Evolutionary conservation across 2,329 filamentous ascomycete genomes (phyloP).

Genomic region (Ophiobolus disseminans): DNA sequence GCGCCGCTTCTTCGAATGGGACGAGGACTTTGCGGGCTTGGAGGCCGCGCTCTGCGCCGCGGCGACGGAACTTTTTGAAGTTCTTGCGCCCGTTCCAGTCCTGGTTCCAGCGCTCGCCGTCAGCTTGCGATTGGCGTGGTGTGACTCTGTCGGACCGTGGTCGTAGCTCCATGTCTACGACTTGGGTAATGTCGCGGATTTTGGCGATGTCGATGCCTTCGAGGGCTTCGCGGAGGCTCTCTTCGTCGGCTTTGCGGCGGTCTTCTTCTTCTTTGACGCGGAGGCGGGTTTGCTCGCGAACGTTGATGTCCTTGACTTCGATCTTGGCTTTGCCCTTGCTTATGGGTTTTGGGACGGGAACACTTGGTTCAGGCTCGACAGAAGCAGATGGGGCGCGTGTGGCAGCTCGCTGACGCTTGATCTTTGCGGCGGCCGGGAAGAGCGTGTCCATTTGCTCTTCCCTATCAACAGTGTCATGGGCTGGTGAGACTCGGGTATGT

Average conservation of each 20-base stretch:
- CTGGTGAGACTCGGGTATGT: conserved; percentile 39
- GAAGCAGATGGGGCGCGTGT: conserved; percentile 38
- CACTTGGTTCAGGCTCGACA: conserved; percentile 50
- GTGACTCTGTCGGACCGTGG: conserved; percentile 34
- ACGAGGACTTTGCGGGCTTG: conserved; percentile 68
- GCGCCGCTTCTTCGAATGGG: conserved; percentile 69
- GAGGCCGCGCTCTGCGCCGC: conserved; percentile 47
- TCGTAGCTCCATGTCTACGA: conserved; percentile 77
- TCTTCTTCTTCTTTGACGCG: conserved; percentile 60
- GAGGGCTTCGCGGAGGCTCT: conserved; percentile 62
- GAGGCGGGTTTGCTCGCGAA: conserved; percentile 59
- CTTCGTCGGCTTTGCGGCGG: conserved; percentile 67
- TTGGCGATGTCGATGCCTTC: conserved; percentile 73
- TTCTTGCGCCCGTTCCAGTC: conserved; percentile 95
- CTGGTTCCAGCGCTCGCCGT: conserved; percentile 78
- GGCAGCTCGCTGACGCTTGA: conserved; percentile 73
- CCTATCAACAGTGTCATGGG: conserved; percentile 46
- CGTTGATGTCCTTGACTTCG: conserved; percentile 65
- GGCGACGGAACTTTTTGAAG: conserved; percentile 84
- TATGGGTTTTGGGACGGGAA: conserved; percentile 20
- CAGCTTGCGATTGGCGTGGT: conserved; percentile 36
- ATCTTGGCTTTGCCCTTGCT: conserved; percentile 50
- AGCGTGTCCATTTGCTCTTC: conserved; percentile 73
- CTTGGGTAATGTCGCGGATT: conserved; percentile 75
- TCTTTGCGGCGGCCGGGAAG: conserved; percentile 75